phyloP scores from a whole-genome alignment of 2,329 filamentous ascomycete genomes.

The Colletotrichum sp. region DNA sequence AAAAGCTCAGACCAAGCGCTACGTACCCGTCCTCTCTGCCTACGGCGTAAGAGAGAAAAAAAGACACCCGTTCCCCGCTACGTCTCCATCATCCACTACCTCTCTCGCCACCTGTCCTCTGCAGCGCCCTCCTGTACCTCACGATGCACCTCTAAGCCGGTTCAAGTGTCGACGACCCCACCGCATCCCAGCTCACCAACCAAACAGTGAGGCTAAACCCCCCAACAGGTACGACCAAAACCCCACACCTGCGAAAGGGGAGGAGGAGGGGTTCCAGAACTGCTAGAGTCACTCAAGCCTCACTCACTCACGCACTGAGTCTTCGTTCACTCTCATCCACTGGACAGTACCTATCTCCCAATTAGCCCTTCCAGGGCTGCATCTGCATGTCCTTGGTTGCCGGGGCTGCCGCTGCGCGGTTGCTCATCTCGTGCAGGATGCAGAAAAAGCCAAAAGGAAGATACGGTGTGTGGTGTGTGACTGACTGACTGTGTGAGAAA shows the following conservation, averaged over 20 bases:
- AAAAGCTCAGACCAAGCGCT: background rate
- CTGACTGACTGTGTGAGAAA: background rate
- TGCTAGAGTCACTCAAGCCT: background rate
- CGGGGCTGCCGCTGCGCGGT: background rate
- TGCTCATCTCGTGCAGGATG: background rate
- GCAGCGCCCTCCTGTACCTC: background rate
- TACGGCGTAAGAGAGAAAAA: too few species aligned
- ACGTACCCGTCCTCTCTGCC: background rate
- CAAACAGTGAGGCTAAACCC: background rate
- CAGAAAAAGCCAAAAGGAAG: background rate
- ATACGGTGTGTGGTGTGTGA: background rate
- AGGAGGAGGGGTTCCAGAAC: background rate
- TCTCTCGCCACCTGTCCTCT: background rate
- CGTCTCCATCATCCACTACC: background rate
- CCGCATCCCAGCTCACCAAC: background rate
- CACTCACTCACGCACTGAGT: background rate
- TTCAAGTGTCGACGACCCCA: background rate
- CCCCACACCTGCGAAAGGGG: background rate
- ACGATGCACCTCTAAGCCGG: background rate
- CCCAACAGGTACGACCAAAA: background rate
- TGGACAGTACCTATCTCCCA: background rate
- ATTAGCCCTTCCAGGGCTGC: background rate
- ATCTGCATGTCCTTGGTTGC: constrained; percentile 2
- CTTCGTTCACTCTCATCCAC: background rate
- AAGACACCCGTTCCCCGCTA: background rate